These are phyloP conservation scores for Parmelia sp. DNA, from an alignment of 495 filamentous ascomycete species.

Conservation along the genomic window DNA sequence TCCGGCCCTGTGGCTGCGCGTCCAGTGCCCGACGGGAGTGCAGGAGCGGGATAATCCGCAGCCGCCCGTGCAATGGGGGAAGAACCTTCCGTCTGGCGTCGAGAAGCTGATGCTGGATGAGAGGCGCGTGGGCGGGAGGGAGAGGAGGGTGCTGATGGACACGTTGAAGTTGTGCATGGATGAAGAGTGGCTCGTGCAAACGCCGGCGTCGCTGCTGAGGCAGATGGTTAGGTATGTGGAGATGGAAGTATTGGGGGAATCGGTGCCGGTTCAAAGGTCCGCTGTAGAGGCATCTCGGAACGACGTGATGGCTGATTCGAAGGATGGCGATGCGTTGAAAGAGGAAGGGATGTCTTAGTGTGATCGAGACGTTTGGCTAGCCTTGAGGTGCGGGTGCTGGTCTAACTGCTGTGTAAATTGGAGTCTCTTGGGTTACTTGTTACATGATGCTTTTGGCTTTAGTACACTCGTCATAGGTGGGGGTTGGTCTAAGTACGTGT, in stretches of 20 bases:
- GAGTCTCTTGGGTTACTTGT: neutral
- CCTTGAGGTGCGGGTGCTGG: neutral
- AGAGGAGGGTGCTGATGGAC: no score
- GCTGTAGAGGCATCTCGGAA: neutral
- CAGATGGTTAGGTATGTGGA: neutral
- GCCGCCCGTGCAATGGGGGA: no score
- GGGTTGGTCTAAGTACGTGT: constrained; percentile 20
- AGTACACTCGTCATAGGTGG: neutral
- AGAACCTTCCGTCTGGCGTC: no score
- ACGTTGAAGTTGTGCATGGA: no score
- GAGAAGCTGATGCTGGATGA: no score
- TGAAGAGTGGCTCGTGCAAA: neutral
- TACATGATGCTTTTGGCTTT: neutral
- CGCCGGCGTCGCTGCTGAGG: neutral
- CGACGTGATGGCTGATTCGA: neutral
- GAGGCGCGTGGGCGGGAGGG: no score
- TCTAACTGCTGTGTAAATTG: neutral
- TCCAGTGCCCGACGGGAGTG: no score
- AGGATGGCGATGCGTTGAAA: neutral
- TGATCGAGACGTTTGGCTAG: neutral
- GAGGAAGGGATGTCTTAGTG: neutral
- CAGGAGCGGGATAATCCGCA: no score
- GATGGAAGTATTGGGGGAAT: neutral
- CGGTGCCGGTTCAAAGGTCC: no score
- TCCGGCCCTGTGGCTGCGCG: no score